Evolutionary conservation across 1,284 basidiomycete genomes (phyloP), one percentile per base, ranked within the genome.

Genomic region (Meira nashicola): DNA sequence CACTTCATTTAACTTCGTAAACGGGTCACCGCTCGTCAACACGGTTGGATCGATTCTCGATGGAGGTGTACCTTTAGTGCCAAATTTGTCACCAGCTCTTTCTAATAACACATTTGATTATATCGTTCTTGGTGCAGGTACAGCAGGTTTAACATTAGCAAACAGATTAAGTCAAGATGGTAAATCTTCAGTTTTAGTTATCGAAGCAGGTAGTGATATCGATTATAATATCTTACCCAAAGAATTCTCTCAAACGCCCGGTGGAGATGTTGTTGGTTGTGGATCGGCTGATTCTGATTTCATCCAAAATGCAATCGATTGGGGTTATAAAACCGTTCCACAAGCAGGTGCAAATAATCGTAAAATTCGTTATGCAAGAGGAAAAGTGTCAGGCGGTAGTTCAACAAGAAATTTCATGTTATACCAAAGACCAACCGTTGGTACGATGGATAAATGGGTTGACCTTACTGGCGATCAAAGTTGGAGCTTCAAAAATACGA

Each of bases 161-260:
- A 56, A n/a, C 1, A 63, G 71, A n/a, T 64, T 73, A 2, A 63
- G 60, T 19, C 67, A 73, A 49, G 62, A 71, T 40, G 38, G 15
- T 19, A 33, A 33, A 33, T 60, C 67, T 19, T 68, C 66, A 1
- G 71, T 73, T n/a, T 59, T 60, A 28, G 71, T 73, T 2, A 60
- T 73, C 19, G 70, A 72, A 50, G 70, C 70, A 0, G 70, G 70
- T 28, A 67, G 62, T 44, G 69, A 71, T 55, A 65, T 64, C 47
- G 54, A 47, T 12, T 59, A 51, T 17, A 57, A 53, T 41, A 48
- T 62, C 1, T 40, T 64, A 50, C 65, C 65, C 43, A 57, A 64
- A 38, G 58, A 63, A 43, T 55, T 69, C n/a, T 62, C 63, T 46
- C 54, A 66, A 21, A 64, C 58, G 8, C 68, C 68, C 1, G 68